A percentile compares a stretch with the other conserved stretches of the same genome.
Evolutionary conservation across 176 grass and related monocot species (phyloP).

Genomic region (Carex scoparia): DNA sequence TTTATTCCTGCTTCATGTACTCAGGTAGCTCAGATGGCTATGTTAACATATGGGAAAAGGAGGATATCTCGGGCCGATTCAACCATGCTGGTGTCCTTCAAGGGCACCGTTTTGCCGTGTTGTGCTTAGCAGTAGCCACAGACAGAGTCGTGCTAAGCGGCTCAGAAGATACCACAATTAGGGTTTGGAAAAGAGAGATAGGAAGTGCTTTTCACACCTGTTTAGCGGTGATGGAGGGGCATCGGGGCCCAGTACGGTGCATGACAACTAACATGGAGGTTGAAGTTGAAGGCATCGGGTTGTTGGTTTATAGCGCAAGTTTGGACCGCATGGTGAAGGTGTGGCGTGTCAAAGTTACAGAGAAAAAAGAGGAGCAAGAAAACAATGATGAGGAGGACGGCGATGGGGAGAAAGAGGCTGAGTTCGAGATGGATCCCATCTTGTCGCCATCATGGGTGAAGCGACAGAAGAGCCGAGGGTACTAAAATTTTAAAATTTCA

Average conservation of each 20-base stretch:
- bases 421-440: conserved; percentile 19
- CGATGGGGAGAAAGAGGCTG: conserved; percentile 3
- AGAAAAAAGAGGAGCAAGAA: conserved; percentile 17
- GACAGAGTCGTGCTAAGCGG: conserved; percentile 61
- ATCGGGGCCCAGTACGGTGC: conserved; percentile 69
- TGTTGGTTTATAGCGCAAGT: conserved; percentile 79
- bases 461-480: conserved; percentile 20
- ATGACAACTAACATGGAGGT: conserved; percentile 51
- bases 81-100: conserved; percentile 58
- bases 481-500: background rate
- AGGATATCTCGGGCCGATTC: conserved; percentile 48
- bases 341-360: conserved; percentile 76
- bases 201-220: conserved; percentile 52
- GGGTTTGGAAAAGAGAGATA: conserved; percentile 62
- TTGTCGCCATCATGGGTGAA: conserved; percentile 14
- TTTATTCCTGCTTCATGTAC: conserved; percentile 55
- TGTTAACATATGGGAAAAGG: conserved; percentile 92
- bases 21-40: conserved; percentile 72
- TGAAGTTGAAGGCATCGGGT: conserved; percentile 54
- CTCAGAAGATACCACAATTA: conserved; percentile 82
- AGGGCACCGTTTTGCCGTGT: conserved; percentile 64
- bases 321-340: conserved; percentile 83
- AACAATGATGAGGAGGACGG: background rate
- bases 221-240: conserved; percentile 77
- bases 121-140: conserved; percentile 53